Base-by-base conservation (phyloP, 192 early-diverging fungal species). In the Linnemannia hyalina region DNA sequence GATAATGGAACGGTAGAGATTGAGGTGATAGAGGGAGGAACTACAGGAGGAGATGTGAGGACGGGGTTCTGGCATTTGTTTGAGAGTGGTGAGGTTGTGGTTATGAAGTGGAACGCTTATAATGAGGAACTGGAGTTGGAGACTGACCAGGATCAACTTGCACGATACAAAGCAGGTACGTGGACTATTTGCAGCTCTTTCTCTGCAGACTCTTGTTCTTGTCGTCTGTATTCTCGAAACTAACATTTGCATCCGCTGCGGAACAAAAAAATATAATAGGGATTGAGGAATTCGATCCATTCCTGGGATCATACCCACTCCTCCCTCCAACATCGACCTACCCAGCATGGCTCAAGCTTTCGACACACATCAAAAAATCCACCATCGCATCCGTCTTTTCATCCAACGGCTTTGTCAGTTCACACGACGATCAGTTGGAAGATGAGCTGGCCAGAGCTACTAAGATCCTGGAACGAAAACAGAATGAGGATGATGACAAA, bases 231-330 rank as follows among this genome's bases (percentile, higher is more conserved):
- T 6, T 47, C 8, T 16, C 4, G 15, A 65, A 52, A 35, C 40
- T 36, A 32, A 47, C 7, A 35, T 29, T 38, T 38, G 76, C 22
- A 13, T 80, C 29, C 10, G 13, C 29, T 65, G 60, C 29, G 60
- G 60, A 65, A 65, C 29, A 32, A 60, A 26, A 22, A 4, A 32
- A 29, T 11, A 9, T 32, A 13, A 38, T 89, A 94, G 94, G 95
- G 68, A 93, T 97, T 63, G 90, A 95, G 23, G 92, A 95, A 52
- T 92, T 97, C 75, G 97, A 99, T 80, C 89, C 88, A 9, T 92
- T 90, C 69, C 91, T 98, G 6, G 98, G 97, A 20, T 89, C 95
- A 11, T 99, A 97, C 86, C 97, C 95, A 20, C 78, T 96, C 3
- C 85, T 90, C 32, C 93, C 95, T 5, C 91, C 95, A 20, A 89